Evolutionary conservation across 2,329 filamentous ascomycete genomes (phyloP).

Genomic region (Fusarium sulawesiense): DNA sequence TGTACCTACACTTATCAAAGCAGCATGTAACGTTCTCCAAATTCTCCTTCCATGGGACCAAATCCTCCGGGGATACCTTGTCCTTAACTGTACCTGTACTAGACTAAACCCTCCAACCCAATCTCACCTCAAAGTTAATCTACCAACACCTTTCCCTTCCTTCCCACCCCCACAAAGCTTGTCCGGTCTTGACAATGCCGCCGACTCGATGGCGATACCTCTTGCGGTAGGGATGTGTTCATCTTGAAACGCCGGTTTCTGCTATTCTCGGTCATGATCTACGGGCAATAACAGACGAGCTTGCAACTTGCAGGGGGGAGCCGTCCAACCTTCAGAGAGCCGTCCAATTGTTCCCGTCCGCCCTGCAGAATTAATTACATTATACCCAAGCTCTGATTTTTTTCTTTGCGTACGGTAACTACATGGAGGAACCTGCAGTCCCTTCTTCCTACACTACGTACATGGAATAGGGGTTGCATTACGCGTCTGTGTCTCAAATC

Average conservation of each 20-base stretch:
- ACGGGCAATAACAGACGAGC: slow-evolving; percentile 24
- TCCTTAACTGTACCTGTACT: background rate
- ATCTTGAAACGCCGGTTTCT: slow-evolving; percentile 52
- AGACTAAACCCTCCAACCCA: slow-evolving; percentile 21
- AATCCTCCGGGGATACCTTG: slow-evolving; percentile 14
- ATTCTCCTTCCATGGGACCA: slow-evolving; percentile 6
- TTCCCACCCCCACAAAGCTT: slow-evolving; percentile 52
- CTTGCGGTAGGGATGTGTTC: slow-evolving; percentile 48
- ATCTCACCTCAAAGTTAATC: slow-evolving; percentile 32
- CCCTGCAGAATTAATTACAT: slow-evolving; percentile 1
- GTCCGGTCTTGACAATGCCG: slow-evolving; percentile 53
- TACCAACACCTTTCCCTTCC: slow-evolving; percentile 26
- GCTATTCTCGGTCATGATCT: slow-evolving; percentile 44
- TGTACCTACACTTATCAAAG: background rate
- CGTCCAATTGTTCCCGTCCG: slow-evolving; percentile 14
- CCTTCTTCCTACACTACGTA: background rate
- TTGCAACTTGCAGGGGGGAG: slow-evolving; percentile 1
- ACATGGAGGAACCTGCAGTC: slow-evolving; percentile 1
- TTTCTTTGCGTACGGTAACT: background rate
- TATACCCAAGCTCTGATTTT: background rate
- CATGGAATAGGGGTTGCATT: slow-evolving; percentile 24
- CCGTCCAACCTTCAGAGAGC: background rate
- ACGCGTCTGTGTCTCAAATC: slow-evolving; percentile 28
- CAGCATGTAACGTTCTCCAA: background rate
- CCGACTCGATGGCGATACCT: slow-evolving; percentile 40